A percentile compares a stretch with the other conserved stretches of the same genome.
Conservation (phyloP, 2,329 filamentous ascomycete genomes). For the Rasamsonia emersonii region DNA sequence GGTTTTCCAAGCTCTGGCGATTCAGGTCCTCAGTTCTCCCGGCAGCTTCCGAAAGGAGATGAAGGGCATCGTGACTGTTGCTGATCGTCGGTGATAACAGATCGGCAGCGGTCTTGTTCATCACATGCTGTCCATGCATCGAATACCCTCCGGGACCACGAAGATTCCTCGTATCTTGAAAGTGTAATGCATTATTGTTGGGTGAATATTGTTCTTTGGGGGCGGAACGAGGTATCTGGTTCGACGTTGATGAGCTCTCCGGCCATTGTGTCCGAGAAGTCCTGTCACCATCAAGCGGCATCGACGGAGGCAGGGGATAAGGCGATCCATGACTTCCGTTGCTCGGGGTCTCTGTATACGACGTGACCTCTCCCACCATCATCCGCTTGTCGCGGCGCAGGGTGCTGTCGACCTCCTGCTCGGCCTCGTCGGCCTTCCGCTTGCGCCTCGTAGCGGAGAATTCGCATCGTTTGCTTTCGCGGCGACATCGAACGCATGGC, state of each 20-base stretch:
- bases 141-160: conserved; percentile 17
- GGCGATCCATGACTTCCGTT: conserved; percentile 15
- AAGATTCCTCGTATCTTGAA: conserved; percentile 19
- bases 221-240: conserved; percentile 13
- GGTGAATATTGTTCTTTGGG: conserved; percentile 20
- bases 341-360: conserved; percentile 17
- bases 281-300: conserved; percentile 16
- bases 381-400: conserved; percentile 42
- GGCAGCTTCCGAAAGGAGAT: conserved; percentile 81
- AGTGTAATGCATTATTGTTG: conserved; percentile 19
- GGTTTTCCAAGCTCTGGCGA: conserved; percentile 41
- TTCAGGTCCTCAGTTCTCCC: conserved; percentile 42
- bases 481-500: conserved; percentile 84
- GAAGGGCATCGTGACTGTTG: conserved; percentile 84
- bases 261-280: conserved; percentile 22
- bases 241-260: conserved; percentile 16
- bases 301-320: conserved; percentile 18
- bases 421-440: conserved; percentile 57
- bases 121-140: conserved; percentile 46
- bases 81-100: conserved; percentile 63
- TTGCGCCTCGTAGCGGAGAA: conserved; percentile 93
- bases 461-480: conserved; percentile 94
- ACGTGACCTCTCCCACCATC: conserved; percentile 43
- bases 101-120: conserved; percentile 52
- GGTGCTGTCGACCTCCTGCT: conserved; percentile 34